Base-by-base conservation (phyloP, 257 asterid species). In the Vinca minor region DNA sequence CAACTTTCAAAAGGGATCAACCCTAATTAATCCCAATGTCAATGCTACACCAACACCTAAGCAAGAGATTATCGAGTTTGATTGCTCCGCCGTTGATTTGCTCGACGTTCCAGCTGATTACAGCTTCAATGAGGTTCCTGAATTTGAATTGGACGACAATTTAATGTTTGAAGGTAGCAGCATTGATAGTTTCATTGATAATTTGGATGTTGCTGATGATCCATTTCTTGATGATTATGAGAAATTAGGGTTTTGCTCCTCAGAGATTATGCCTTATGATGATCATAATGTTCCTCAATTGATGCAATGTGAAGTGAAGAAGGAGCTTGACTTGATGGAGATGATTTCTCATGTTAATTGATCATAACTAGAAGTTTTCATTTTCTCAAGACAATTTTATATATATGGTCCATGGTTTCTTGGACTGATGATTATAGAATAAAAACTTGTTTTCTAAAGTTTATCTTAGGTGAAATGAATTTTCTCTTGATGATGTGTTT, bases 321-420 rank as follows among this genome's bases (percentile, higher is more conserved):
- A 79, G 72, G 84, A 76, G 75, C 73, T 79, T 59, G 79, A 79
- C 45, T 67, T 76, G 78, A 79, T 79, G 81, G 84, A 79, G 52
- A 75, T 79, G 74, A 79, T 73, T 36, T 71, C 77, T 18, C 67
- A 73, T 26, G 75, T 74, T 48, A 64, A 68, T 69, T 34, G 38
- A 34, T 34, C 38, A 34, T 34, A 8, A 20, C 54, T n/a, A 48
- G 54, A 20, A 48, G 20, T n/a, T 20, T 48, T 48, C 7, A 34
- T 34, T 14, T n/a, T 48, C 8, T 48, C 20, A 12, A 12, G 5
- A 48, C 7, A 7, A 21, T 21, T 48, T 48, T 20, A 7, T 3
- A 48, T 21, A n/a, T 48, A 13, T 48, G 54, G 20, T n/a, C 13
- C 6, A 48, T 48, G 2, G 25, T 20, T 48, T 23, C 26, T 48